These are phyloP conservation scores for Collybia nuda DNA, from an alignment of 768 basidiomycete species.

Conservation along the genomic window DNA sequence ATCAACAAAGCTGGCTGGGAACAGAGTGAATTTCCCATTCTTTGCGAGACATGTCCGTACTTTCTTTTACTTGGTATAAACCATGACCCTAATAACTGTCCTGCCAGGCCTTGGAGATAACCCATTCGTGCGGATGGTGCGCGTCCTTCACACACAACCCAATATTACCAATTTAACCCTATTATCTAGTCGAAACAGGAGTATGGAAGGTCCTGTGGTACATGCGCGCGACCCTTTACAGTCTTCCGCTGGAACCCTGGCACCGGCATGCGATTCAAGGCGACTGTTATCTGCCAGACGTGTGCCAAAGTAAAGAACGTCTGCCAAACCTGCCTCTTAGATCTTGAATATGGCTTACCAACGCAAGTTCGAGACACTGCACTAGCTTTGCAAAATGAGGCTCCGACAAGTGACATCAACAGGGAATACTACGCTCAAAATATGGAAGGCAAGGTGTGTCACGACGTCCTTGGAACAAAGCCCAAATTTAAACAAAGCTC, in stretches of 20 bases:
- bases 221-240: slow-evolving; percentile 94
- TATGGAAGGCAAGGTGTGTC: slow-evolving; percentile 77
- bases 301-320: slow-evolving; percentile 96
- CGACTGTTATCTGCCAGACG: slow-evolving; percentile 95
- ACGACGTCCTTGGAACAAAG: neutral
- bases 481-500: neutral
- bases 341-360: slow-evolving; percentile 94
- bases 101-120: slow-evolving; percentile 77
- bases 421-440: slow-evolving; percentile 94
- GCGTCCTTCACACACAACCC: slow-evolving; percentile 16
- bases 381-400: slow-evolving; percentile 78
- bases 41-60: slow-evolving; percentile 86
- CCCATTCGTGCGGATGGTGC: slow-evolving; percentile 93
- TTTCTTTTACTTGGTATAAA: slow-evolving; percentile 8
- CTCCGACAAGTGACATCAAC: slow-evolving; percentile 97
- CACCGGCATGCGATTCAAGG: slow-evolving; percentile 89
- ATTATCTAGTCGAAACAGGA: slow-evolving; percentile 89
- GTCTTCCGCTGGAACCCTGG: slow-evolving; percentile 99
- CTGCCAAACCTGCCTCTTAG: slow-evolving; percentile 96
- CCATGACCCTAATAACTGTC: slow-evolving; percentile 3
- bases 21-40: slow-evolving; percentile 89
- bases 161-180: slow-evolving; percentile 3
- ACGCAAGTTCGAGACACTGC: slow-evolving; percentile 98
- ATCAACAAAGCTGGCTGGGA: slow-evolving; percentile 96
- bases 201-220: slow-evolving; percentile 94